Percentiles rank a stretch among this genome's conserved stretches.
Evolutionary conservation across 179 eudicot species (phyloP).

Genomic region (Silene coronaria): DNA sequence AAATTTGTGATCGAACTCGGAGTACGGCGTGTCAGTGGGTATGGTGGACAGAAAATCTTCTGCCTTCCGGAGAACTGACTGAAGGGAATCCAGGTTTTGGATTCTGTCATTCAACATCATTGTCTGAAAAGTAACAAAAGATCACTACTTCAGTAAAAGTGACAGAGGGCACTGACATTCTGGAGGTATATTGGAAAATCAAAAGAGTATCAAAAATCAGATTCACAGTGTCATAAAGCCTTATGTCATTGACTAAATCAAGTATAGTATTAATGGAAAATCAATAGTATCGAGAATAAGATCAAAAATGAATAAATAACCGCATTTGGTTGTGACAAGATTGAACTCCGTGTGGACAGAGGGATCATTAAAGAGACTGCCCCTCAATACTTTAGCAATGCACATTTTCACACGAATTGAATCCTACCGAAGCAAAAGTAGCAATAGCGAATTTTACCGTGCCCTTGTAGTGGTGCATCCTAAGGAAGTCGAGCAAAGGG

Average conservation of each 20-base stretch:
- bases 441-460: conserved; percentile 32
- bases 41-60: conserved; percentile 61
- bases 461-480: conserved; percentile 74
- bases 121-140: conserved; percentile 36
- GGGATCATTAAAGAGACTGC: background rate
- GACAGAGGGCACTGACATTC: background rate
- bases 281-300: no score
- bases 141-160: conserved; percentile 7
- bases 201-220: conserved; percentile 3
- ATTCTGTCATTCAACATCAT: conserved; percentile 87
- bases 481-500: conserved; percentile 79
- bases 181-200: background rate
- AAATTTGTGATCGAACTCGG: conserved; percentile 40
- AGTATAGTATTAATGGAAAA: background rate
- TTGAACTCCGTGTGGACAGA: no score
- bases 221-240: background rate
- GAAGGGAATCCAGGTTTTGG: conserved; percentile 56
- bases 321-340: no score
- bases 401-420: no score
- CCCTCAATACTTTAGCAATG: background rate
- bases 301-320: no score
- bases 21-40: conserved; percentile 39
- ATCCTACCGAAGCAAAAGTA: background rate
- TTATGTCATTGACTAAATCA: background rate
- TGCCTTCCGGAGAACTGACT: conserved; percentile 64